Percentiles rank a stretch among this genome's conserved stretches.
Conservation (phyloP, 108 stramenopile genomes). For the Stephanodiscus minutulus region DNA sequence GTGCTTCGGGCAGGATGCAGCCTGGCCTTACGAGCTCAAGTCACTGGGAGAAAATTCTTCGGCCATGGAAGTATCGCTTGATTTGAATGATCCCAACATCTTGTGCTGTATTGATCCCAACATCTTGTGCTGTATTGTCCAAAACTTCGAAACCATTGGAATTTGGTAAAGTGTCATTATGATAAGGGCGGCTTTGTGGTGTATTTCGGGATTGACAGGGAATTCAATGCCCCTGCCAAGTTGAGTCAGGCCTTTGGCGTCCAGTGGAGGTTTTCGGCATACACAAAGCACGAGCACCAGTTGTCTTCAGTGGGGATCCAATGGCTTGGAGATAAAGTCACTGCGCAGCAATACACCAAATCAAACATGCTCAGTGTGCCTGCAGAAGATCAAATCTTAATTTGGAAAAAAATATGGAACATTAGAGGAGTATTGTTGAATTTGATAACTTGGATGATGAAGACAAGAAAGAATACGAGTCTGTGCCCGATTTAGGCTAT, state of each 20-base stretch:
- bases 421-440: constrained; percentile 17
- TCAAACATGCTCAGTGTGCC: constrained; percentile 17
- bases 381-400: constrained; percentile 17
- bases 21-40: too few species aligned
- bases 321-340: constrained; percentile 7
- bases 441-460: constrained; percentile 8
- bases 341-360: constrained; percentile 22
- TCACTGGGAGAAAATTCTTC: too few species aligned
- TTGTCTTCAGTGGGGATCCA: constrained; percentile 10
- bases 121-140: too few species aligned
- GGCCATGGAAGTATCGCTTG: too few species aligned
- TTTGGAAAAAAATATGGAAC: constrained; percentile 1
- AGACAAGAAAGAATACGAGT: background rate
- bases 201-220: constrained; percentile 16
- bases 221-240: constrained; percentile 10
- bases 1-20: too few species aligned
- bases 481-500: constrained; percentile 1
- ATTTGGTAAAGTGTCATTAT: constrained; percentile 14
- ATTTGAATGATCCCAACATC: too few species aligned
- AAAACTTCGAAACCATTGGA: constrained; percentile 8
- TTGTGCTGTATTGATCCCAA: too few species aligned
- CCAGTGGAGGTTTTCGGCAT: constrained; percentile 16
- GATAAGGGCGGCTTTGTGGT: constrained; percentile 14
- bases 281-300: constrained; percentile 6
- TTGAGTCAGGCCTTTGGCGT: constrained; percentile 7